Evolutionary conservation across 1,139 yeast genomes (phyloP), one percentile per base, ranked within the genome.

Genomic region (Protomyces gravidus): DNA sequence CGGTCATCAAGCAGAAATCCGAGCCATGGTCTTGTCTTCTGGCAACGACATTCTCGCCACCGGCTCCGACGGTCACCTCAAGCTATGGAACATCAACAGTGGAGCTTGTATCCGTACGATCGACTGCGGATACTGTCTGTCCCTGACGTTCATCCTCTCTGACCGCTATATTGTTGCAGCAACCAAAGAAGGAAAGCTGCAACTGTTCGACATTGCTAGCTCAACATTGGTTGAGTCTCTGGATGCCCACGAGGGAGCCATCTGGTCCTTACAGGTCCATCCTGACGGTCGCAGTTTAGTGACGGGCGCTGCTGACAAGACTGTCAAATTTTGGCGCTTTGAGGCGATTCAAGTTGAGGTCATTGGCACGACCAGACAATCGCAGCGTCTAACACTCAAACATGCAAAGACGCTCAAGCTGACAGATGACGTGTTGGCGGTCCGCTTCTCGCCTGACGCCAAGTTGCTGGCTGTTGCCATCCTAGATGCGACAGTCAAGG

Each of bases 241-340:
- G n/a, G 84, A 83, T 63, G 96, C 95, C 0, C 97, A 90, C 71
- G 83, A 80, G 3, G 86, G 89, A 26, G 89, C 97, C 0, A 81
- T 92, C 52, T 94, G 97, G 97, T 84, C 96, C 1, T 76, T 92
- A 65, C 97, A 92, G 70, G 71, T 92, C 45, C 83, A 94, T 1
- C 81, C 85, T 6, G 96, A 92, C 72, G 98, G 98, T 19, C 85
- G 82, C 67, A 79, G 85, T 0, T 75, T 92, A 63, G 84, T 90
- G 1, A 87, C 97, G 9, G 98, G 97, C 27, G 94, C 97, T 48
- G 94, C 95, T 50, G 99, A 94, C 72, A 89, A 89, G 70, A 73
- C 81, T 4, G 86, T 90, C 53, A 89, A 88, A 70, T 89, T 89
- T 70, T 92, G 98, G 98, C 82, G 84, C 57, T 83, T 94, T 69